Evolutionary conservation across 768 basidiomycete species (phyloP).

Genomic region (Tricholoma bakamatsutake): DNA sequence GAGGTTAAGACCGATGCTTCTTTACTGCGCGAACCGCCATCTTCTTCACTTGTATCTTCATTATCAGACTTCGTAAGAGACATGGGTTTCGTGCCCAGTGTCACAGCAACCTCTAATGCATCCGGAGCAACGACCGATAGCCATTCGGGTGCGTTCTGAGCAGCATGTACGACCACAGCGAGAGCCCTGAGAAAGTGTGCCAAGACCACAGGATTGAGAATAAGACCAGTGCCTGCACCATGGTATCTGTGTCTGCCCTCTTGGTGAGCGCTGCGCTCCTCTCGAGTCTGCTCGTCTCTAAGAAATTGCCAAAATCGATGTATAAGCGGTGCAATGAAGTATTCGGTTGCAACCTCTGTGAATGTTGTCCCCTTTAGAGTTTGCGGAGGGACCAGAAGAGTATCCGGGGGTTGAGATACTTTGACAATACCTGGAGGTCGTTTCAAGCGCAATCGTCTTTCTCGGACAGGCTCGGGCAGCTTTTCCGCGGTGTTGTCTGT

Average conservation of each 20-base stretch:
- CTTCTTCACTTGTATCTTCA: constrained; percentile 27
- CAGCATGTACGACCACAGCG: constrained; percentile 75
- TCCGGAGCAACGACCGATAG: constrained; percentile 76
- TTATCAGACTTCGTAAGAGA: constrained; percentile 34
- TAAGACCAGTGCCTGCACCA: constrained; percentile 74
- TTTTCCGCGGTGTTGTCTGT: constrained; percentile 48
- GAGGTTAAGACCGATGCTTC: constrained; percentile 72
- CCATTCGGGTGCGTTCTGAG: constrained; percentile 77
- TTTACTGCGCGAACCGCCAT: constrained; percentile 30
- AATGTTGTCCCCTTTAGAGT: constrained; percentile 34
- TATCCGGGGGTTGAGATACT: constrained; percentile 19
- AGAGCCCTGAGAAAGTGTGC: constrained; percentile 72
- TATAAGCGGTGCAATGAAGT: constrained; percentile 84
- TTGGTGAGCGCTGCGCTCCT: constrained; percentile 59
- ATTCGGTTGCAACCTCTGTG: constrained; percentile 75
- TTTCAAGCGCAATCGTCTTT: constrained; percentile 66
- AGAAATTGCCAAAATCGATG: constrained; percentile 96
- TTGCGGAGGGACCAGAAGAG: background rate
- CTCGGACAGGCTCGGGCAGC: constrained; percentile 59
- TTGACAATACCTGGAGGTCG: constrained; percentile 43
- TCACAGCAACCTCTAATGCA: constrained; percentile 76
- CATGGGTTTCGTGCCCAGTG: constrained; percentile 64
- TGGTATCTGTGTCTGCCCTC: constrained; percentile 52
- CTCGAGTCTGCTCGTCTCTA: constrained; percentile 74
- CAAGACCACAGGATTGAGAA: constrained; percentile 74